Base-by-base conservation (phyloP, 495 filamentous ascomycete genomes). In the Aspergillus homomorphus region DNA sequence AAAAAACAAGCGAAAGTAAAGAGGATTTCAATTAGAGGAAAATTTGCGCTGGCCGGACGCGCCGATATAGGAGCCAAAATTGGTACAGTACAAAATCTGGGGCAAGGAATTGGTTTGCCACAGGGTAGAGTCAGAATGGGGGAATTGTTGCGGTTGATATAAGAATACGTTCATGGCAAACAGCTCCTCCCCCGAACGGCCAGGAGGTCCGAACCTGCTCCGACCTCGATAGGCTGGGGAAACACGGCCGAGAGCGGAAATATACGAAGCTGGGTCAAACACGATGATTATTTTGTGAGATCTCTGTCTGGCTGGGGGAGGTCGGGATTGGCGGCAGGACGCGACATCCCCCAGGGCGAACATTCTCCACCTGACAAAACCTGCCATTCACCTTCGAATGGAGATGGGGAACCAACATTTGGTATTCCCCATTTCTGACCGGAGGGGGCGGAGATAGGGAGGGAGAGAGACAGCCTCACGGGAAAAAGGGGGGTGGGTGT, bases 61-160 rank as follows among this genome's bases (percentile, higher is more conserved):
- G 42, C 45, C 33, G 33, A 52, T 20, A 38, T 33, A 52, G 24
- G 26, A n/a, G 45, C 48, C 48, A 30, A 30, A 51, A n/a, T 16
- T 51, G 48, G 48, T 51, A 24, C 28, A 26, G 51, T 26, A 53
- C 21, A 23, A 33, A 42, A 23, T 38, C 33, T 14, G 33, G 33
- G 33, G 33, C 33, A 38, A 38, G 2, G 33, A 38, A 38, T 7
- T 5, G 33, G 33, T 38, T 38, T 38, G 33, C 33, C 33, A 38
- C 33, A 38, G 33, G 33, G 26, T 5, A 38, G 33, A 38, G 33
- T 38, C 33, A 38, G 33, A 38, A 38, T 38, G 33, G 33, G 33
- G 33, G 26, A 38, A 12, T 12, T 38, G 33, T 2, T 38, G 33
- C 33, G 33, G 33, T 38, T 38, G 33, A 38, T 38, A 38, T 38